Evolutionary conservation across 495 filamentous ascomycete species (phyloP).

Genomic region (Podospora fimiseda): DNA sequence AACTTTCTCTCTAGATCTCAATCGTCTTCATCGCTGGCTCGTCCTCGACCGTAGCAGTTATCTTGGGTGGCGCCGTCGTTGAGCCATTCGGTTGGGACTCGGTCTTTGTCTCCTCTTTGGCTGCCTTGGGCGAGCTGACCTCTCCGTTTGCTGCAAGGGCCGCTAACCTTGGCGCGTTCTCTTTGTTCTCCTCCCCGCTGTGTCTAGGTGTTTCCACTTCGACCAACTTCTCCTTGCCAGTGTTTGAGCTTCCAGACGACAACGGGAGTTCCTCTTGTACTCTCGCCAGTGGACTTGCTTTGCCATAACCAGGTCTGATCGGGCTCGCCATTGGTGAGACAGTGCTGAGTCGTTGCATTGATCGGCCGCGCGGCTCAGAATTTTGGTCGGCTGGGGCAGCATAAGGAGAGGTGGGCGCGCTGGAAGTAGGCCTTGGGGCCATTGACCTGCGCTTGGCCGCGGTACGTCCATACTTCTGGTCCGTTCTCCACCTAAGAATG

Average conservation of each 20-base stretch:
- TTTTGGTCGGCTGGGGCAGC: conserved; percentile 41
- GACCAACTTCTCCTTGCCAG: conserved; percentile 22
- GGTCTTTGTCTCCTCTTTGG: conserved; percentile 7
- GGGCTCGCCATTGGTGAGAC: conserved; percentile 49
- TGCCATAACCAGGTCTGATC: conserved; percentile 44
- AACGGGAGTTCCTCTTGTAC: conserved; percentile 43
- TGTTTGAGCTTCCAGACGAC: conserved; percentile 7
- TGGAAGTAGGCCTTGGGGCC: conserved; percentile 30
- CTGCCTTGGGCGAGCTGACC: conserved; percentile 17
- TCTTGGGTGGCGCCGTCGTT: background rate
- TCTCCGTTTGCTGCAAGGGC: conserved; percentile 29
- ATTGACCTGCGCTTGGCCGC: conserved; percentile 40
- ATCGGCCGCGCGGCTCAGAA: conserved; percentile 44
- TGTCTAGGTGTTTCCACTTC: conserved; percentile 48
- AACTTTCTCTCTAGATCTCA: conserved; percentile 48
- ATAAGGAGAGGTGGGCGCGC: conserved; percentile 48
- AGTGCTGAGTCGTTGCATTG: conserved; percentile 47
- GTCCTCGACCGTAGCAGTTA: conserved; percentile 14
- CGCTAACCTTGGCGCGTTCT: conserved; percentile 24
- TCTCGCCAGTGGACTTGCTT: conserved; percentile 45
- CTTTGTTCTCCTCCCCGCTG: conserved; percentile 41
- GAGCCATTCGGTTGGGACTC: conserved; percentile 14
- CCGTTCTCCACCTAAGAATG: conserved; percentile 86
- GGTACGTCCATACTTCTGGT: conserved; percentile 82
- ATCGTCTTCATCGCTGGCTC: conserved; percentile 53